Base-by-base conservation (phyloP, 106 monocot genomes). In the Agapanthus africanus region DNA sequence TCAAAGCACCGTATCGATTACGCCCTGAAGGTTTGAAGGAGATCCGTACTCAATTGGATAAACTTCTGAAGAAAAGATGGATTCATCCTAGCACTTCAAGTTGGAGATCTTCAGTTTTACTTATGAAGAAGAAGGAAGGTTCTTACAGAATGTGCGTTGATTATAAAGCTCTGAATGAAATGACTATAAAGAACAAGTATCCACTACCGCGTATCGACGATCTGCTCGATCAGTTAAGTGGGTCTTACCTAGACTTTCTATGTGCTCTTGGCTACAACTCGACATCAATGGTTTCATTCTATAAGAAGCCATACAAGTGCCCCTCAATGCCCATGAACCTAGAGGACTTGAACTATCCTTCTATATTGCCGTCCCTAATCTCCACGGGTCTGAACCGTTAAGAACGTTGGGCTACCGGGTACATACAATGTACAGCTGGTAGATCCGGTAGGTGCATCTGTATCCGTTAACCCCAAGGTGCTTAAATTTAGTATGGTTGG, bases 261-360 rank as follows among this genome's bases (percentile, higher is more conserved):
- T 87, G 83, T 62, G 57, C 63, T 19, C 23, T 68, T 0, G 83
- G 83, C 35, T 83, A 78, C 69, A 80, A 75, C 28, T 42, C 80
- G 18, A 41, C 63, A n/a, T 14, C 59, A 11, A 16, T 76, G 66
- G 59, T 50, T 5, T 7, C 25, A 0, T 77, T 79, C 66, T 15
- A 4, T 50, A 49, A 51, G 33, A 28, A 44, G 38, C 39, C 63
- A 6, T 83, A 70, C 40, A 30, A 22, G 0, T 87, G 87, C 75
- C 80, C 83, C 2, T 13, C 70, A 0, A 83, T 65, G 18, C 70
- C 49, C 5, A 40, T 40, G 16, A 47, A 33, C 10, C 15, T 81
- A 7, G 73, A 73, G 63, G 54, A 91, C 71, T 51, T 92, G 42
- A 92, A 92, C 71, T 92, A 92, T 54, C 91, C 91, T 64, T 88